These are phyloP conservation scores for Magnusiomyces magnusii DNA, from an alignment of 1,139 yeast species.

Conservation along the genomic window DNA sequence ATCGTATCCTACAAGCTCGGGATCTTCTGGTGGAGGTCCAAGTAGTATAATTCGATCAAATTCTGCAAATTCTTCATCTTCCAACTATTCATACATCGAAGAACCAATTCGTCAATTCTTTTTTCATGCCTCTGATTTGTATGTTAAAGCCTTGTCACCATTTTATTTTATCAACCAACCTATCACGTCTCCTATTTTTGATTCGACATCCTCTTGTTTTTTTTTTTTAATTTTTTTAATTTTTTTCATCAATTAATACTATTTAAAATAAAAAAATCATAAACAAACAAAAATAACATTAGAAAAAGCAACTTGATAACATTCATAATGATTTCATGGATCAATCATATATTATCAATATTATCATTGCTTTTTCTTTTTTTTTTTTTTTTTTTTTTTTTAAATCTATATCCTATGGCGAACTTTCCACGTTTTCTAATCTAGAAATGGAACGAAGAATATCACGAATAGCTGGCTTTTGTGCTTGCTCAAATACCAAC, in stretches of 20 bases:
- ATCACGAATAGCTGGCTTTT: conserved; percentile 7
- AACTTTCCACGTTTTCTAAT: conserved; percentile 8
- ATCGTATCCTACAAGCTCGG: neutral
- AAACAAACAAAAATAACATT: too few relatives aligned
- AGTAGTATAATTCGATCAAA: neutral
- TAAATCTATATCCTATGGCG: neutral
- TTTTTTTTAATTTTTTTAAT: too few relatives aligned
- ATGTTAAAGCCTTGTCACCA: conserved; percentile 82
- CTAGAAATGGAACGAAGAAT: conserved; percentile 15
- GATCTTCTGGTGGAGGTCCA: neutral
- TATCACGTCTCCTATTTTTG: conserved; percentile 68
- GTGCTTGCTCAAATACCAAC: neutral
- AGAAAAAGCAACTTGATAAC: too few relatives aligned
- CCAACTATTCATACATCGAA: conserved; percentile 41
- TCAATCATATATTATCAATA: too few relatives aligned
- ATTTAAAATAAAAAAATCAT: too few relatives aligned
- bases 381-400: too few relatives aligned
- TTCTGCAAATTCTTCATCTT: neutral
- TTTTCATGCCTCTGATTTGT: conserved; percentile 76
- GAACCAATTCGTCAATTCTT: conserved; percentile 78
- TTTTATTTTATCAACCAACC: conserved; percentile 74
- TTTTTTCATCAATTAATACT: too few relatives aligned
- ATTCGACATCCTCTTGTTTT: conserved; percentile 24
- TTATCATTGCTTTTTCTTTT: neutral
- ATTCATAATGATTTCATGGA: too few relatives aligned